Evolutionary conservation across 2,329 filamentous ascomycete genomes (phyloP), one percentile per base, ranked within the genome.

Genomic region (Ophiostoma angusticollis): DNA sequence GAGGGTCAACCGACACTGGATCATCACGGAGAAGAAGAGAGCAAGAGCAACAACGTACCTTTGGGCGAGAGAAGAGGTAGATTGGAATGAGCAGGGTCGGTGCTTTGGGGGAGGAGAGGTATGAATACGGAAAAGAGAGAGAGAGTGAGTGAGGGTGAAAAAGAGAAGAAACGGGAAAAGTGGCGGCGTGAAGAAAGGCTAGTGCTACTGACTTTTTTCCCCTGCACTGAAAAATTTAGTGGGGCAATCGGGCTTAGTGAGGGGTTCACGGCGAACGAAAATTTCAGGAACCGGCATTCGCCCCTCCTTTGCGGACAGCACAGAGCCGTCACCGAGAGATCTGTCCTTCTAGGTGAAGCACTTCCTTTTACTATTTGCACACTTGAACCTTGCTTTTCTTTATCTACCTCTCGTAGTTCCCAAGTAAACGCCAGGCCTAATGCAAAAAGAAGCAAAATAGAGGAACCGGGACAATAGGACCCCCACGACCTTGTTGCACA

Each of bases 141-240:
- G 13, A 17, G 41, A 49, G 49, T 29, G 19, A 37, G 17, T 46
- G 52, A 17, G 18, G 18, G 34, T 23, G 30, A 16, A 12, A 23
- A 19, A 12, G 21, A 9, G 51, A 45, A 42, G 31, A 12, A 42
- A 27, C 24, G 33, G 48, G 40, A 48, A 42, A 48, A 43, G 37
- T 37, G 31, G 33, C 35, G 40, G 34, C 33, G 29, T n/a, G 22
- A 32, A 27, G 33, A 35, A 29, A 35, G 36, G n/a, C 22, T 25
- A 32, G n/a, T n/a, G n/a, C n/a, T 32, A 24, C 19, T 17, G n/a
- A 25, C 33, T 33, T 44, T 35, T 41, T 38, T 37, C 32, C 23
- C 17, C 31, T 31, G 22, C 14, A 22, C 21, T 21, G 23, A 6
- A 11, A 13, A n/a, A 31, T 22, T 19, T 39, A 31, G 42, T 37